Evolutionary conservation across 2,329 filamentous ascomycete genomes (phyloP), one percentile per base, ranked within the genome.

Genomic region (Ceratocystis destructans): DNA sequence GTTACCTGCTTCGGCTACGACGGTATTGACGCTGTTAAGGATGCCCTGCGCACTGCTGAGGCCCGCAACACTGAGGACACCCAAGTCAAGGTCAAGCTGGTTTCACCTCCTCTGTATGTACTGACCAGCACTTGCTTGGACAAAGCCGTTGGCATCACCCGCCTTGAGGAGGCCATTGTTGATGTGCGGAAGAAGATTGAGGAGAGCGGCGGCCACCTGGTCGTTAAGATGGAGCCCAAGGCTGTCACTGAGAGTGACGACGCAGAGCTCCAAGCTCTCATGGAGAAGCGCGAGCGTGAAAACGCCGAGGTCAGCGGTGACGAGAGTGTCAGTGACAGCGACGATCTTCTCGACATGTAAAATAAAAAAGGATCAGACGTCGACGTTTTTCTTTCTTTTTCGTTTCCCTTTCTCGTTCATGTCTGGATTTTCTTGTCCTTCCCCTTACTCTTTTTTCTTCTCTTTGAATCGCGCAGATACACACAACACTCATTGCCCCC

Each of bases 181-280:
- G 89, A 92, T 72, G 92, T 99, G 72, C 83, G 88, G 72, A 83
- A 79, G 73, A 91, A 83, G 76, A 99, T 99, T 74, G 84, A 86
- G 74, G 80, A 77, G 59, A 83, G 88, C 0, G 89, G 89, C 65
- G 94, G 94, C 69, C 86, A 85, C 74, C 88, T 93, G 73, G 83
- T 87, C 55, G 88, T 96, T 72, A 96, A 95, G 85, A 99, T 99
- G 94, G 92, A 94, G 73, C 94, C 94, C 71, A 97, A 97, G 86
- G 94, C 95, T 3, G 94, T 99, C 69, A 99, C 94, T 1, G 95
- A 97, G 82, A 95, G 91, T 76, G 95, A 99, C 73, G 94, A 99
- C 74, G 94, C 93, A 31, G 92, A 96, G 78, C 82, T 99, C 70
- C 91, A 96, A 77, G 94, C 93, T 64, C 83, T 99, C 70, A 99